Conservation (phyloP, 345 rosid species). For the Dimocarpus longan region DNA sequence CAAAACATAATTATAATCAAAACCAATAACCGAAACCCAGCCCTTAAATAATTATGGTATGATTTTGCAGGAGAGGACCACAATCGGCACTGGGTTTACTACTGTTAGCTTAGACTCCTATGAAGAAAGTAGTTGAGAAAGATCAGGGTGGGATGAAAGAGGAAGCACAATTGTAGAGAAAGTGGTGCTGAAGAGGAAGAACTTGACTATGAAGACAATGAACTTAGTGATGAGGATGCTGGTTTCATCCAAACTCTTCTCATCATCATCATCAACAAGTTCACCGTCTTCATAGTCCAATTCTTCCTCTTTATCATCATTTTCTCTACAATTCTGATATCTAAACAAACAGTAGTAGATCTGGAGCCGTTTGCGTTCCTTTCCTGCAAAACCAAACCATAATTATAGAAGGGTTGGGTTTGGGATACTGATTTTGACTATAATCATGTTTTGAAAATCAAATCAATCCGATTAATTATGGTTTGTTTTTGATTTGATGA, state of each 20-base stretch:
- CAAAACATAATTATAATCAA: too few relatives aligned
- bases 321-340: slow-evolving; percentile 65
- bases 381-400: slow-evolving; percentile 21
- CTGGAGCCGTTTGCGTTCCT: slow-evolving; percentile 26
- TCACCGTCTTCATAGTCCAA: slow-evolving; percentile 42
- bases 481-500: too few relatives aligned
- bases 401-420: not conserved
- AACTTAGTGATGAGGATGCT: not conserved
- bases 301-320: slow-evolving; percentile 62
- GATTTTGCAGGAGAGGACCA: slow-evolving; percentile 31
- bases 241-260: too few relatives aligned
- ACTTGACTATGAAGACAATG: slow-evolving; percentile 38
- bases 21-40: not conserved
- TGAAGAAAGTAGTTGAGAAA: slow-evolving; percentile 60
- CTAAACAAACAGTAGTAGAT: slow-evolving; percentile 30
- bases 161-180: slow-evolving; percentile 53
- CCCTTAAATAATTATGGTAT: not conserved
- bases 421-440: not conserved
- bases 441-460: too few relatives aligned
- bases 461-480: too few relatives aligned
- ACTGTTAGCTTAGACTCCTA: slow-evolving; percentile 27
- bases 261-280: not conserved
- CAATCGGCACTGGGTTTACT: slow-evolving; percentile 25
- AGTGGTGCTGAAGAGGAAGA: slow-evolving; percentile 64
- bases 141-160: slow-evolving; percentile 21